These are phyloP conservation scores for Haplosporangium gracile DNA, from an alignment of 192 early-diverging fungal species.

Conservation along the genomic window DNA sequence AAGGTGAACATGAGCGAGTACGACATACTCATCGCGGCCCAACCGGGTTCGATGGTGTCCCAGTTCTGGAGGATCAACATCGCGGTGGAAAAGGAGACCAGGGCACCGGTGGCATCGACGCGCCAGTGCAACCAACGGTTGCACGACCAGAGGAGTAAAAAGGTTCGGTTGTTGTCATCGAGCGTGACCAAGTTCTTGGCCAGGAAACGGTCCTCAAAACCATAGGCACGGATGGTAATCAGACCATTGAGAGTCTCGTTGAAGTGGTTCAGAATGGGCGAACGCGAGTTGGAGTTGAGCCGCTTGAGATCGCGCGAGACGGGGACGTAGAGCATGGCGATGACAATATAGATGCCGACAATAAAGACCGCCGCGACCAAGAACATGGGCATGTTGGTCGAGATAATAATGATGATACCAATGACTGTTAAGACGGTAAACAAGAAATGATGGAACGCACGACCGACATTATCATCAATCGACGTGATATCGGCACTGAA, in stretches of 20 bases:
- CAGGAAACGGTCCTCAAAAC: slow-evolving; percentile 74
- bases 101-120: slow-evolving; percentile 81
- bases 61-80: slow-evolving; percentile 67
- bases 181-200: slow-evolving; percentile 68
- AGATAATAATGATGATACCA: slow-evolving; percentile 72
- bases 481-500: slow-evolving; percentile 90
- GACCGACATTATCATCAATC: slow-evolving; percentile 74
- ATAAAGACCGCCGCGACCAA: slow-evolving; percentile 72
- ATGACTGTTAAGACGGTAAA: slow-evolving; percentile 62
- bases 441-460: slow-evolving; percentile 61
- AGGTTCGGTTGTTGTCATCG: slow-evolving; percentile 87
- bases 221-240: slow-evolving; percentile 89
- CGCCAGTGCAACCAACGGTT: slow-evolving; percentile 93
- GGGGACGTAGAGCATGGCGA: slow-evolving; percentile 79
- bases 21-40: slow-evolving; percentile 88
- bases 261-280: slow-evolving; percentile 85
- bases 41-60: slow-evolving; percentile 79
- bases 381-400: slow-evolving; percentile 76
- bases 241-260: slow-evolving; percentile 86
- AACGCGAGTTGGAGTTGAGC: slow-evolving; percentile 78
- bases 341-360: slow-evolving; percentile 63
- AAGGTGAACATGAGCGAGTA: slow-evolving; percentile 90
- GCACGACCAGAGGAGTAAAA: slow-evolving; percentile 85
- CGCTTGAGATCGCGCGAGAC: slow-evolving; percentile 93
- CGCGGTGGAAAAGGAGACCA: slow-evolving; percentile 79